Percentiles rank a stretch among this genome's conserved stretches.
Evolutionary conservation across 2,329 filamentous ascomycete species (phyloP).

Genomic region (Epichloe sylvatica): DNA sequence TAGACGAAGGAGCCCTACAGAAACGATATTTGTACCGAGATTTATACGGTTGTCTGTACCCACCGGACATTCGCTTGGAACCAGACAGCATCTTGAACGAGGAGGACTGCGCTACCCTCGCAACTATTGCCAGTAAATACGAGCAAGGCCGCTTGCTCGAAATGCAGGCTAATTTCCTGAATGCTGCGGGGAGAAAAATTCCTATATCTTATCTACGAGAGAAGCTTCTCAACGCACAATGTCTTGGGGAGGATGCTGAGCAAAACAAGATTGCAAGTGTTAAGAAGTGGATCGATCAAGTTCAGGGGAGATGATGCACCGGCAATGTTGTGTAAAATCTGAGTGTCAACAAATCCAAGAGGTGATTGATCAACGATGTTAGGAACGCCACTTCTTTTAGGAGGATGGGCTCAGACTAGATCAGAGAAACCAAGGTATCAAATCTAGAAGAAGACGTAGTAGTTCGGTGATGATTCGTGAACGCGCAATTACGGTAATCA

Average conservation of each 20-base stretch:
- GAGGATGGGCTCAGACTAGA: too few species aligned
- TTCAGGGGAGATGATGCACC: neutral
- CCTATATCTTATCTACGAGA: conserved; percentile 23
- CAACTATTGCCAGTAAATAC: conserved; percentile 19
- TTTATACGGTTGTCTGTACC: conserved; percentile 19
- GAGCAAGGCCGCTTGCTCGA: conserved; percentile 24
- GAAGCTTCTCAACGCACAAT: conserved; percentile 10
- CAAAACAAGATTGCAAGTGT: neutral
- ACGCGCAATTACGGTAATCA: too few species aligned
- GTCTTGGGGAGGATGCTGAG: neutral
- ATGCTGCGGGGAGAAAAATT: conserved; percentile 28
- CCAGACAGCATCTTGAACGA: conserved; percentile 15
- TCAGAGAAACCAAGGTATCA: too few species aligned
- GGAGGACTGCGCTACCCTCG: conserved; percentile 23
- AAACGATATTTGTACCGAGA: conserved; percentile 19
- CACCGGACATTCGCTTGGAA: conserved; percentile 9
- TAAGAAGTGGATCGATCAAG: neutral
- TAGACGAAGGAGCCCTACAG: conserved; percentile 11
- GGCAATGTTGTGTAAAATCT: too few species aligned
- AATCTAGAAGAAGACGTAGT: too few species aligned
- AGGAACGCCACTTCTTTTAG: too few species aligned
- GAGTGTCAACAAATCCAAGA: too few species aligned
- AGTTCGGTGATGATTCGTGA: too few species aligned
- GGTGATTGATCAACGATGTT: too few species aligned
- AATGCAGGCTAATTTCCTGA: conserved; percentile 30